Evolutionary conservation across 345 rosid genomes (phyloP), one percentile per base, ranked within the genome.

Genomic region (Angophora floribunda): DNA sequence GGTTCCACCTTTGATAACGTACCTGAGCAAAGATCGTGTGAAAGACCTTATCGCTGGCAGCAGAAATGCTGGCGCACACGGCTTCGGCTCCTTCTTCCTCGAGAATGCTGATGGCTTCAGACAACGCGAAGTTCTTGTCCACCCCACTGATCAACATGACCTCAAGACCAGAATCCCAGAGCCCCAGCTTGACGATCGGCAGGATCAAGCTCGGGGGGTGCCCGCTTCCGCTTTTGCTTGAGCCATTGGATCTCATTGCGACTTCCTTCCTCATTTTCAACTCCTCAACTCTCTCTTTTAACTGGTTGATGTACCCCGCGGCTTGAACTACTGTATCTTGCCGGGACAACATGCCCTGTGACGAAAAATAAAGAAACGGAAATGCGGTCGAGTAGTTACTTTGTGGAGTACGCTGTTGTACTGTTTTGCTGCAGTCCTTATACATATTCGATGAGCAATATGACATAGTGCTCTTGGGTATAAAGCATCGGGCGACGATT

Each of bases 251-350:
- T 44, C 85, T 65, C 41, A 22, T 5, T 9, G 53, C n/a, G 82
- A 91, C n/a, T n/a, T 93, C 94, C 89, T 93, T 94, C 19, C n/a
- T 89, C 88, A 16, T 87, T 89, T 91, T 88, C 53, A 93, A 79
- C 59, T 86, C 88, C 79, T 94, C 91, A 28, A 94, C 86, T 67
- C 90, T 93, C 87, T 90, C 91, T 85, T 78, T 92, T 88, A 92
- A 52, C 55, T 90, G 90, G 78, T 87, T 91, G 88, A 95, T 92
- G 87, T 95, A 94, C 59, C 86, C 51, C 8, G 93, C 90, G 13
- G 96, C 97, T 41, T 87, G 86, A 17, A 90, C 92, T 4, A 93
- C 89, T 84, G 89, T 92, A 51, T 91, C 95, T 65, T 86, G 93
- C 88, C 92, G 95, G 12, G 96, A 91, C 59, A 88, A 10, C 85